Base-by-base conservation (phyloP, 495 filamentous ascomycete genomes). In the Podospora appendiculata region DNA sequence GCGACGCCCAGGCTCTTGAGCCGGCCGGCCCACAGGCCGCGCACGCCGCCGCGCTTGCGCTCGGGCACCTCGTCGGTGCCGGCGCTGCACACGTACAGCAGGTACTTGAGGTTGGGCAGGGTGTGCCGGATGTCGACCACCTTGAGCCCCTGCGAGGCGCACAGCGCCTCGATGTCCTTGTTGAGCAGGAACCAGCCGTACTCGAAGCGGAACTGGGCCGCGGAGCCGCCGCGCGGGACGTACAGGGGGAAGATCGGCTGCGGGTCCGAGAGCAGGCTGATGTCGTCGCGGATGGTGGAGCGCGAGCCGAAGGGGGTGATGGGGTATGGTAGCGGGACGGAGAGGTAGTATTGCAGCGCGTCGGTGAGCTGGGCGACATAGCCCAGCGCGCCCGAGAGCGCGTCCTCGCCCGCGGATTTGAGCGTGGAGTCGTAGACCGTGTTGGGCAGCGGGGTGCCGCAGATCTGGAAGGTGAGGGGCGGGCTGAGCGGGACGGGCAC, bases 151-250 rank as follows among this genome's bases (percentile, higher is more conserved):
- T 86, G 80, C n/a, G 79, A 74, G 51, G 76, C 79, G 55, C 90
- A 87, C 32, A 98, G 73, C 40, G 87, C 77, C 69, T 98, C 92
- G 43, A 98, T 88, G 59, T 96, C 77, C 61, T 96, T 92, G 68
- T 97, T 96, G 4, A 98, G 74, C 10, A 97, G 69, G 57, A 97
- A 98, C 56, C 96, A 90, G 6, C 76, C 93, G 70, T 97, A 98
- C 56, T 96, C 92, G 62, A 96, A 96, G 9, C 91, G 81, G 60
- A 87, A 95, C 32, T 85, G 78, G 3, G 90, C 82, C 11, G 81
- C 83, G 1, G 67, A 72, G 12, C 74, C 73, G 14, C 84, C 82
- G 52, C 87, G 85, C 9, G 68, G 66, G 35, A 85, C 76, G 65
- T 88, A 89, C 0, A 98, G 76, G 2, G 92, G 93, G 63, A 88